A percentile compares a stretch with the other conserved stretches of the same genome.
Conservation (phyloP, 345 rosid species). For the Laguncularia racemosa region DNA sequence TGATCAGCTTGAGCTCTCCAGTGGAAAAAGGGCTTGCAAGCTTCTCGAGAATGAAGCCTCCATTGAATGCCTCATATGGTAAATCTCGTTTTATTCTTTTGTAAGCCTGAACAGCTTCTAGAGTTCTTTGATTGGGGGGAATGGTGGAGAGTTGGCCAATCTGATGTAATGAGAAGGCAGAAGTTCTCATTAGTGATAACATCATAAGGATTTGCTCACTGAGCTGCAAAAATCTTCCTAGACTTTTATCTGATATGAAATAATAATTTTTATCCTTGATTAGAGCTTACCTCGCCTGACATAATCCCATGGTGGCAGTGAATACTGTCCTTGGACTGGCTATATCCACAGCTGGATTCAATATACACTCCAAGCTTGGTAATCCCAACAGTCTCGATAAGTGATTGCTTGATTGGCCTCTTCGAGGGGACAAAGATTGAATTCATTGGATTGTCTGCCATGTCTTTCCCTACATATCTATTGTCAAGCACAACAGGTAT, state of each 20-base stretch:
- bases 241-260: not conserved
- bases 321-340: conserved; percentile 68
- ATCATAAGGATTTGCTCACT: no score
- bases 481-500: conserved; percentile 57
- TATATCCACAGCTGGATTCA: conserved; percentile 93
- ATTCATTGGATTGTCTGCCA: conserved; percentile 97
- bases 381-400: conserved; percentile 90
- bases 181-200: not conserved
- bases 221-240: not conserved
- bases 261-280: not conserved
- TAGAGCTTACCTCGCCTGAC: conserved; percentile 66
- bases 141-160: conserved; percentile 72
- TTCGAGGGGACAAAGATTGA: conserved; percentile 68
- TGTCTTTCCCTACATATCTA: conserved; percentile 70
- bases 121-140: conserved; percentile 65
- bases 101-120: conserved; percentile 53
- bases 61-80: conserved; percentile 76
- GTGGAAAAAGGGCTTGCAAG: conserved; percentile 56
- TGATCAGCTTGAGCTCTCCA: conserved; percentile 62
- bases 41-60: conserved; percentile 94
- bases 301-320: conserved; percentile 70
- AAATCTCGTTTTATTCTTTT: conserved; percentile 37
- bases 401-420: conserved; percentile 50
- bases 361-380: conserved; percentile 83
- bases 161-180: conserved; percentile 13